Evolutionary conservation across 345 rosid species (phyloP).

Genomic region (Citrus maxima): DNA sequence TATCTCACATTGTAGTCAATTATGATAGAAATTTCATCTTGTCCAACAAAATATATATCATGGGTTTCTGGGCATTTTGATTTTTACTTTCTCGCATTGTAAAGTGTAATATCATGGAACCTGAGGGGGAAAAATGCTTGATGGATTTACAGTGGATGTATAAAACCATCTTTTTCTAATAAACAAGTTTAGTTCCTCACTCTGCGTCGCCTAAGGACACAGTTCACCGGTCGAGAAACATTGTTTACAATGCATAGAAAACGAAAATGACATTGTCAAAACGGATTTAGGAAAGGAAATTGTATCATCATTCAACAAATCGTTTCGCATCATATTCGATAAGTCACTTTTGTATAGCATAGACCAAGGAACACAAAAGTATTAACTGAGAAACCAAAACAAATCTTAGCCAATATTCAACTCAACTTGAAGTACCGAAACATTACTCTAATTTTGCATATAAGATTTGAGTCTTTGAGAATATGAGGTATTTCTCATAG

Average conservation of each 20-base stretch:
- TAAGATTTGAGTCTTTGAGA: background rate
- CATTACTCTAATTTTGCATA: background rate
- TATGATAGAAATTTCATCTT: background rate
- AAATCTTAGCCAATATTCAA: background rate
- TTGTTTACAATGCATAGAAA: background rate
- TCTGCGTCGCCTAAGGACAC: background rate
- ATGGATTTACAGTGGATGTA: background rate
- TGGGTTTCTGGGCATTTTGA: background rate
- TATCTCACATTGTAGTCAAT: background rate
- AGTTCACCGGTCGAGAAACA: background rate
- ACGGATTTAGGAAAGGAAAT: background rate
- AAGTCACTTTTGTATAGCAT: too few species aligned
- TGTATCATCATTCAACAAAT: background rate
- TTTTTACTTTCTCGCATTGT: background rate
- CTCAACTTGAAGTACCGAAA: background rate
- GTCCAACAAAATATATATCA: background rate
- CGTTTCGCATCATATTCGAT: background rate
- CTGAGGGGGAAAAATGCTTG: background rate
- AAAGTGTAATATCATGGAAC: background rate
- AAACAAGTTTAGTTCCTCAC: background rate
- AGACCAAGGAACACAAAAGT: background rate
- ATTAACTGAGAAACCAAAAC: background rate
- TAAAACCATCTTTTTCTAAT: background rate
- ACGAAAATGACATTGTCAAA: background rate
- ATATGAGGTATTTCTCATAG: too few species aligned